phyloP scores from a whole-genome alignment of 768 basidiomycete genomes.

The Pisolithus microcarpus region DNA sequence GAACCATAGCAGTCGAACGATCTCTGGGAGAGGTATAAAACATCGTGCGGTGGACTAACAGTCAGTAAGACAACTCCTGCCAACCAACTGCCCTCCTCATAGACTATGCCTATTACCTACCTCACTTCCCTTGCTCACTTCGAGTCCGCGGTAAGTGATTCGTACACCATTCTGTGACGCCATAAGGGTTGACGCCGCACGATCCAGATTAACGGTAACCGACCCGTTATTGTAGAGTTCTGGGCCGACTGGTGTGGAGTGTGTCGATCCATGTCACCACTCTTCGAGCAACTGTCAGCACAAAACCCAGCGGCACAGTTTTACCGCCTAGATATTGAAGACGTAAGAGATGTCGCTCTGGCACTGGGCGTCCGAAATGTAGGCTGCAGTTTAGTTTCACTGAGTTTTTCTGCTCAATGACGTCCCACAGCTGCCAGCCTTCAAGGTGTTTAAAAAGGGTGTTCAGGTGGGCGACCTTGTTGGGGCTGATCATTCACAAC shows the following conservation, averaged over 20 bases:
- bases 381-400: slow-evolving; percentile 3
- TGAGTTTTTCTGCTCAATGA: neutral
- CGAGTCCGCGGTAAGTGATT: slow-evolving; percentile 13
- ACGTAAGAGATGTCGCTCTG: slow-evolving; percentile 18
- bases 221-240: slow-evolving; percentile 25
- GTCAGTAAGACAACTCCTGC: slow-evolving; percentile 12
- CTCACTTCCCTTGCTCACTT: slow-evolving; percentile 24
- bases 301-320: slow-evolving; percentile 21
- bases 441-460: slow-evolving; percentile 26
- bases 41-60: slow-evolving; percentile 2
- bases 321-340: slow-evolving; percentile 27
- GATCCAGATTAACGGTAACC: slow-evolving; percentile 13
- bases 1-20: slow-evolving; percentile 2
- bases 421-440: slow-evolving; percentile 20
- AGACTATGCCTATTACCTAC: slow-evolving; percentile 16
- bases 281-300: slow-evolving; percentile 20
- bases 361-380: slow-evolving; percentile 21
- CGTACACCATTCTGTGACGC: neutral
- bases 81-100: slow-evolving; percentile 5
- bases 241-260: slow-evolving; percentile 26
- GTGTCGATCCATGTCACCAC: slow-evolving; percentile 14
- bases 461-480: slow-evolving; percentile 24
- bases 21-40: slow-evolving; percentile 20
- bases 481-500: slow-evolving; percentile 19
- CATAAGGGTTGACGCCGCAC: slow-evolving; percentile 6